Evolutionary conservation across 2,329 filamentous ascomycete species (phyloP), one percentile per base, ranked within the genome.

Genomic region (Aureobasidium uvarum): DNA sequence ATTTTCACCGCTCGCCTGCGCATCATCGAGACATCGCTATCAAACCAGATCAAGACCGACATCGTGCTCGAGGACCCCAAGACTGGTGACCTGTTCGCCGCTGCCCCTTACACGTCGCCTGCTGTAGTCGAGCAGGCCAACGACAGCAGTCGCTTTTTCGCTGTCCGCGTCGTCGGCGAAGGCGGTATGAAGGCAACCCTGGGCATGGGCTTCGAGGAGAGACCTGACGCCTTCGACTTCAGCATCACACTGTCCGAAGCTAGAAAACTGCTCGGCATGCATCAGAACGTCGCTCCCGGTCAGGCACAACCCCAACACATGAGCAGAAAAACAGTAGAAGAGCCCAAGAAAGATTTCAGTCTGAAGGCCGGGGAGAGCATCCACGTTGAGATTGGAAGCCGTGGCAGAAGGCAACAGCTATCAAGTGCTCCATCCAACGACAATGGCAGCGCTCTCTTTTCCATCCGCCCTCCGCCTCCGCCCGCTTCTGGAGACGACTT

Each of bases 341-440:
- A 85, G 72, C 74, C 72, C 39, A 88, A 87, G 77, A 85, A 84
- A 69, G 92, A 96, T 73, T 92, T 92, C 73, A 93, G 90, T 72
- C 76, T 96, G 69, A 96, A 96, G 76, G 91, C 93, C 67, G 92
- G 92, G 13, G 89, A 96, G 82, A 96, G 90, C 20, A 96, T 96
- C 71, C 91, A 88, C 28, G 87, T 96, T 69, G 91, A 90, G 74
- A 83, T 95, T 60, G 86, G 85, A 5, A 85, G 86, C 25, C 84
- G 81, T 70, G 81, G 85, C 1, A 71, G 78, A 70, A 81, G 75
- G 52, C 64, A 67, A 67, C 75, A 74, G 54, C 33, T 45, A 23
- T 39, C 31, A 2, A 31, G 5, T 28, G 5, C 36, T 23, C 28
- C 33, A 33, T 14, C 18, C 60, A 63, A 63, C 6, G 77, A 80